Conservation (phyloP, 2,329 filamentous ascomycete genomes). For the Stagonosporopsis cucurbitacearum region DNA sequence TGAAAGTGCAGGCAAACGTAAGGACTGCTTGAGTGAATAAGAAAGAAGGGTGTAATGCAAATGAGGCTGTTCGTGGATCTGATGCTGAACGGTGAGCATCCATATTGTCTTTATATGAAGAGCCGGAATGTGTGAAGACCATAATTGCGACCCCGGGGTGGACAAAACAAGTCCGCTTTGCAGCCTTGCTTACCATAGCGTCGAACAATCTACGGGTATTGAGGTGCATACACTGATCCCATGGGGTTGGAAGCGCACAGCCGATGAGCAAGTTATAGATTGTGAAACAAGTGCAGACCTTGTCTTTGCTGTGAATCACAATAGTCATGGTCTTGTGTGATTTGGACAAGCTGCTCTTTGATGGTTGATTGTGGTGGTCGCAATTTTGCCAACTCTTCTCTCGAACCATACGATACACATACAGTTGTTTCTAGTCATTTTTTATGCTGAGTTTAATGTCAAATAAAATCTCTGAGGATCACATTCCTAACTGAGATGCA, state of each 20-base stretch:
- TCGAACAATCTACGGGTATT: conserved; percentile 9
- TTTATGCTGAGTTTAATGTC: conserved; percentile 1
- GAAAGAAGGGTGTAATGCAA: background rate
- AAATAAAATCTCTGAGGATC: background rate
- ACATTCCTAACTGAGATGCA: conserved; percentile 14
- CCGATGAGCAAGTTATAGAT: conserved; percentile 13
- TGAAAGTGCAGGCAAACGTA: background rate
- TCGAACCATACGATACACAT: background rate
- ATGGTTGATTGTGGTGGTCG: background rate
- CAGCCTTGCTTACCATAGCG: background rate
- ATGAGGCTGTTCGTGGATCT: background rate
- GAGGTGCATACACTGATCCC: conserved; percentile 1
- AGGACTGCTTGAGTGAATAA: background rate
- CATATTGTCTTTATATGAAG: background rate
- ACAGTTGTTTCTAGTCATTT: background rate
- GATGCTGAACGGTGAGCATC: background rate
- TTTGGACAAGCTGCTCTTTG: background rate
- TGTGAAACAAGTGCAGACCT: conserved; percentile 9
- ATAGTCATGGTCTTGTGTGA: background rate
- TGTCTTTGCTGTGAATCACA: background rate
- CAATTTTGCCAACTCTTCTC: background rate
- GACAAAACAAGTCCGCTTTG: conserved; percentile 3
- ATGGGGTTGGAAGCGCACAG: background rate
- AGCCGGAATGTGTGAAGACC: background rate
- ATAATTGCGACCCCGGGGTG: background rate